These are phyloP conservation scores for Colletotrichum sp. DNA, from an alignment of 2,329 filamentous ascomycete species.

Conservation along the genomic window DNA sequence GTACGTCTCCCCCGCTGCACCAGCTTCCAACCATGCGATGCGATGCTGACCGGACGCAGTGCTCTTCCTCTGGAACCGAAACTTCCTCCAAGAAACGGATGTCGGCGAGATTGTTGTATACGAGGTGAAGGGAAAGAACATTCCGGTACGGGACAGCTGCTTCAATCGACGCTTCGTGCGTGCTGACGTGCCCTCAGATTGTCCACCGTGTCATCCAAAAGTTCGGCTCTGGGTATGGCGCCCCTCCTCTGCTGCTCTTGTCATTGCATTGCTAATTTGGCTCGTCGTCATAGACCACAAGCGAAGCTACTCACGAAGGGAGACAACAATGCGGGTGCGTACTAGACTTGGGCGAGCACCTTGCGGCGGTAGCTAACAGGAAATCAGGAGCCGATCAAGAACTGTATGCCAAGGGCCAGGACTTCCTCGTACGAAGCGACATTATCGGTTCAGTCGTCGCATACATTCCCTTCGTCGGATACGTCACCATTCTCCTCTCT, in stretches of 20 bases:
- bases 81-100: slow-evolving; percentile 58
- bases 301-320: slow-evolving; percentile 92
- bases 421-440: slow-evolving; percentile 84
- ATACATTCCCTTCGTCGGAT: slow-evolving; percentile 94
- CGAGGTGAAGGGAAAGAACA: slow-evolving; percentile 91
- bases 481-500: slow-evolving; percentile 93
- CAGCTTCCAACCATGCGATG: not conserved
- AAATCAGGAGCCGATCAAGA: not conserved
- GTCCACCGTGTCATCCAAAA: slow-evolving; percentile 89
- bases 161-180: not conserved
- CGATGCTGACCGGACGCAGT: not conserved
- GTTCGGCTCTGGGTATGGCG: slow-evolving; percentile 62
- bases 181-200: slow-evolving; percentile 52
- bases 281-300: slow-evolving; percentile 43
- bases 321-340: slow-evolving; percentile 84
- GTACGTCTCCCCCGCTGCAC: not conserved
- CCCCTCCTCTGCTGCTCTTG: not conserved
- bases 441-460: slow-evolving; percentile 92
- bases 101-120: slow-evolving; percentile 67
- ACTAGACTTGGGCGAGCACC: not conserved
- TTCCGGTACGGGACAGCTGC: slow-evolving; percentile 58
- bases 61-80: slow-evolving; percentile 78
- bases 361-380: not conserved
- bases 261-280: not conserved
- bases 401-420: slow-evolving; percentile 81